A percentile compares a stretch with the other conserved stretches of the same genome.
Conservation (phyloP, 2,329 filamentous ascomycete species). For the Aspergillus felis region DNA sequence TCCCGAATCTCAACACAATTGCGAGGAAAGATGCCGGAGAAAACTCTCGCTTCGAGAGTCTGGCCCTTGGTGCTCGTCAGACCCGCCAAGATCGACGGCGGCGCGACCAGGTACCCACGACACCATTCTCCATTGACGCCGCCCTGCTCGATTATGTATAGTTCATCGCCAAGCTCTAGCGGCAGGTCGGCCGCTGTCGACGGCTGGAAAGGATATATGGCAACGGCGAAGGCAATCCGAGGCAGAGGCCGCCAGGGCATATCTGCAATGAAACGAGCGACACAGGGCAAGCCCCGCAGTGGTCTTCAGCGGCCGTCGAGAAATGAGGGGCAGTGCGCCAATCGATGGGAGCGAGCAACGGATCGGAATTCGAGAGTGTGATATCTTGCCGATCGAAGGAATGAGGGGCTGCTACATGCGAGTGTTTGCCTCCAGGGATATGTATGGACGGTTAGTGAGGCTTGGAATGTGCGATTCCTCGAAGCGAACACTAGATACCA, state of each 20-base stretch:
- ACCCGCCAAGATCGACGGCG: constrained; percentile 86
- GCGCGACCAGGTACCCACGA: constrained; percentile 90
- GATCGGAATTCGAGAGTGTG: constrained; percentile 16
- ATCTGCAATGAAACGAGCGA: constrained; percentile 26
- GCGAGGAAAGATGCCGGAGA: constrained; percentile 95
- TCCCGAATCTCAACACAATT: constrained; percentile 95
- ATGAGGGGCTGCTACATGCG: constrained; percentile 24
- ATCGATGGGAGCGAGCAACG: constrained; percentile 10
- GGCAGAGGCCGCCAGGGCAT: constrained; percentile 98
- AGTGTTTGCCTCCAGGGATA: not conserved
- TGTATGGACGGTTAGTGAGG: not conserved
- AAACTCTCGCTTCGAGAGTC: constrained; percentile 90
- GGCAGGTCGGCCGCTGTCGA: constrained; percentile 85
- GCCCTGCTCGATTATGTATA: constrained; percentile 98
- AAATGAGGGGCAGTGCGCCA: constrained; percentile 18
- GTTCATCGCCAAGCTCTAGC: constrained; percentile 94
- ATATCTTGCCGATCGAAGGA: constrained; percentile 21
- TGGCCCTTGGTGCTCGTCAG: constrained; percentile 88
- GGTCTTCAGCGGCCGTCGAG: constrained; percentile 20
- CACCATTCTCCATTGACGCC: constrained; percentile 82
- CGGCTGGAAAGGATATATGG: constrained; percentile 88
- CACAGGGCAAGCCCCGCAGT: constrained; percentile 18
- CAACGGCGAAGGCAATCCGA: constrained; percentile 96
- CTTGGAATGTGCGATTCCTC: not conserved
- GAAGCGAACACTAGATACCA: not conserved